A percentile compares a stretch with the other conserved stretches of the same genome.
These are phyloP conservation scores for Botrytis fabae DNA, from an alignment of 2,329 filamentous ascomycete species.

Conservation along the genomic window DNA sequence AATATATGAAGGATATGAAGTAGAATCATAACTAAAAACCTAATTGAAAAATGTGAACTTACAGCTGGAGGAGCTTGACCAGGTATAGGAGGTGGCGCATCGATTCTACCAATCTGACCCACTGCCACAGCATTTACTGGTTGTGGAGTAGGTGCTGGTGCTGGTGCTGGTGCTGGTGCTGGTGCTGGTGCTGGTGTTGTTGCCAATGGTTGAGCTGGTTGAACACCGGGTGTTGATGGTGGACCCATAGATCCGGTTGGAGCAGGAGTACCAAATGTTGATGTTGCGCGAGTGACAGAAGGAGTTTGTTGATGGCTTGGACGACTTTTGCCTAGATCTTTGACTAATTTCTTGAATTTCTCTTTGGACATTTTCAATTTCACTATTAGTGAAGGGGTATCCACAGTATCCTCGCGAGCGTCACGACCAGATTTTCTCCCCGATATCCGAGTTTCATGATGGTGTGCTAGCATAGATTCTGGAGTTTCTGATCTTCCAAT, in stretches of 20 bases:
- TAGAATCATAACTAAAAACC: conserved; percentile 25
- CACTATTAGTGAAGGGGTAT: conserved; percentile 65
- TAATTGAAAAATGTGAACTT: conserved; percentile 45
- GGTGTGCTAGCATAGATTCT: conserved; percentile 67
- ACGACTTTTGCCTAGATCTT: conserved; percentile 51
- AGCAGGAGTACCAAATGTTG: conserved; percentile 51
- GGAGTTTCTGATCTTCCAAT: conserved; percentile 85
- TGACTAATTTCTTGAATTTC: conserved; percentile 67
- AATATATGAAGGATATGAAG: conserved; percentile 32
- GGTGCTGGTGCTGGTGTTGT: conserved; percentile 35
- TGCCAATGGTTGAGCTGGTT: conserved; percentile 34
- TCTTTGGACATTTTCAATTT: conserved; percentile 73
- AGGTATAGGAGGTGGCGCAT: conserved; percentile 61
- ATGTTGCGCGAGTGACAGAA: conserved; percentile 48
- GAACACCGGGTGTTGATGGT: conserved; percentile 44
- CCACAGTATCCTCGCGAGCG: conserved; percentile 74
- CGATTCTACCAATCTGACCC: conserved; percentile 64
- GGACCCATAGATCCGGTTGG: conserved; percentile 55
- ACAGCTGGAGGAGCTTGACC: conserved; percentile 61
- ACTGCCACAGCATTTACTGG: conserved; percentile 40
- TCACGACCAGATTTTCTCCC: conserved; percentile 59
- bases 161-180: too few relatives aligned
- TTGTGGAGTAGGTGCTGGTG: conserved; percentile 40
- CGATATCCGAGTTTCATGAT: conserved; percentile 72
- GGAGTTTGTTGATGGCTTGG: conserved; percentile 46